phyloP scores from a whole-genome alignment of 2,329 filamentous ascomycete species.

The Lizonia empirigonia region DNA sequence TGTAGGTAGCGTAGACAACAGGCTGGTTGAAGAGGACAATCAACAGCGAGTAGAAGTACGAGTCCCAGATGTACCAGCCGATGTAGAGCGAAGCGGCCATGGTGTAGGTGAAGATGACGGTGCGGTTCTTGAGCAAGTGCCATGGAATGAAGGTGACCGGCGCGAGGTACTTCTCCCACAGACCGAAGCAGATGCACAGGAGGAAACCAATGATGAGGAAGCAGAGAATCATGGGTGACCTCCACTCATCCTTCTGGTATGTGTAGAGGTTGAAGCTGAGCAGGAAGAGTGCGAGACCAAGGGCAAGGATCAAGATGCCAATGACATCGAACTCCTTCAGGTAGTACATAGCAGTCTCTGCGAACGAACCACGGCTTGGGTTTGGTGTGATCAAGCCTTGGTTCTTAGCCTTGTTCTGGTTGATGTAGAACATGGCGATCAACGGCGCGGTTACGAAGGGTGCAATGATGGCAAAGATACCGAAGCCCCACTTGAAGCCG shows the following conservation, averaged over 20 bases:
- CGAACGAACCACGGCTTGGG: constrained; percentile 54
- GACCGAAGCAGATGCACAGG: constrained; percentile 45
- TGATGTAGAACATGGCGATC: constrained; percentile 61
- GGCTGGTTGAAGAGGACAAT: constrained; percentile 48
- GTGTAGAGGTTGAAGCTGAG: constrained; percentile 67
- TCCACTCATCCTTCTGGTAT: constrained; percentile 42
- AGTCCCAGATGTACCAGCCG: constrained; percentile 49
- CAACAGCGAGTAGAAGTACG: constrained; percentile 51
- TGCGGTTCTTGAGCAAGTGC: constrained; percentile 56
- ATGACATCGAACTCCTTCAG: constrained; percentile 67
- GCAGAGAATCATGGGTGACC: constrained; percentile 48
- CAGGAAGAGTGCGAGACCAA: constrained; percentile 68
- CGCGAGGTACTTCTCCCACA: constrained; percentile 51
- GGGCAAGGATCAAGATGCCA: constrained; percentile 65
- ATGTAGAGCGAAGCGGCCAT: constrained; percentile 50
- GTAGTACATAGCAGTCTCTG: constrained; percentile 60
- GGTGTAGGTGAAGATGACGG: constrained; percentile 60
- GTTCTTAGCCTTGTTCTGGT: constrained; percentile 65
- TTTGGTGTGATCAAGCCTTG: constrained; percentile 56
- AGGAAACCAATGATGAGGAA: constrained; percentile 49
- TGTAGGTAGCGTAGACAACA: constrained; percentile 45
- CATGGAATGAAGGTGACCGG: constrained; percentile 53
- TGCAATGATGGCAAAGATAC: constrained; percentile 68
- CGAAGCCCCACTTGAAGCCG: constrained; percentile 71
- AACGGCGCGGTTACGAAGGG: constrained; percentile 66